These are phyloP conservation scores for Neonectria punicea DNA, from an alignment of 2,329 filamentous ascomycete species.

Conservation along the genomic window DNA sequence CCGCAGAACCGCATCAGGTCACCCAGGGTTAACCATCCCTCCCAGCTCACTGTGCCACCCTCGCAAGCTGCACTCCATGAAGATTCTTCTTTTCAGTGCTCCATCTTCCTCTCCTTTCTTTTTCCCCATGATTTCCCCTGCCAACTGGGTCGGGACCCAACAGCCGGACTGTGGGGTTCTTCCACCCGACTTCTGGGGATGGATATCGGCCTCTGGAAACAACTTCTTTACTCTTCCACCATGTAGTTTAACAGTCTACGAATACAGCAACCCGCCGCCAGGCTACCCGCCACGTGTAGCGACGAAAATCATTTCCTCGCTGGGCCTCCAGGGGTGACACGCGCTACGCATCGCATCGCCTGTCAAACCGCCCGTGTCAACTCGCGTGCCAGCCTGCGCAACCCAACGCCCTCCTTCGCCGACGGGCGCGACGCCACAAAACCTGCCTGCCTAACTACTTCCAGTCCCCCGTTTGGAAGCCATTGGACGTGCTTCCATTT, in stretches of 20 bases:
- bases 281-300: slow-evolving; percentile 15
- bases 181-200: neutral
- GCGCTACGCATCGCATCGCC: neutral
- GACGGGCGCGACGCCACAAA: neutral
- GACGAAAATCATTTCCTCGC: slow-evolving; percentile 15
- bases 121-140: neutral
- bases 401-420: slow-evolving; percentile 2
- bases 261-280: too few species aligned
- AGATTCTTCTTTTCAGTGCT: neutral
- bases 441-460: neutral
- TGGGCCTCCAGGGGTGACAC: slow-evolving; percentile 16
- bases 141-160: neutral
- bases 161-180: neutral
- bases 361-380: neutral
- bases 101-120: neutral
- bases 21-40: neutral
- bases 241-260: too few species aligned
- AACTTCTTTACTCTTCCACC: neutral
- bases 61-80: neutral
- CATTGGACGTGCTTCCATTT: neutral
- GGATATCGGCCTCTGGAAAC: too few species aligned
- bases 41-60: neutral
- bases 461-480: neutral
- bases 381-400: neutral
- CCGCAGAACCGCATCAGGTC: neutral